Evolutionary conservation across 2,329 filamentous ascomycete genomes (phyloP), one percentile per base, ranked within the genome.

Genomic region (Hypoxylon sp.): DNA sequence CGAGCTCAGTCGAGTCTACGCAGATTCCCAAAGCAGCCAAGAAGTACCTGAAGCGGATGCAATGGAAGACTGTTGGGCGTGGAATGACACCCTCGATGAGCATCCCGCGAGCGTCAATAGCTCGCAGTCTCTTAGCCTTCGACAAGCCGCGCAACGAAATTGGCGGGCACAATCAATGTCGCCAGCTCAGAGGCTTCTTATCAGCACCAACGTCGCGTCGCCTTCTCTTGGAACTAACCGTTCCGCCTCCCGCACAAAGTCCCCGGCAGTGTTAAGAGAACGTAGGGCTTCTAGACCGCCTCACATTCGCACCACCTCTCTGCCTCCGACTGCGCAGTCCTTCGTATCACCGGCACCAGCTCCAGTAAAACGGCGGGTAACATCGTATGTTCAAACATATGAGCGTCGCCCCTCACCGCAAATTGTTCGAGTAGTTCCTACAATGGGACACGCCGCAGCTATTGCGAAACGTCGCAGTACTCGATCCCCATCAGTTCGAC

Each of bases 1-100:
- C 35, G 85, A 89, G 72, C 81, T 94, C 24, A 88, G 86, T 53
- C 84, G 88, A 4, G 82, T 87, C 19, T 86, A 87, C 69, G 80
- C 82, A 1, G 84, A 88, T 61, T 80, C 80, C 22, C 79, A 80
- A 73, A 79, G 52, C 74, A 83, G 68, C 77, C 73, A 80, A 70
- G 81, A 87, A 59, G 85, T 88, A 0, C 85, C 85, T 5, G 89
- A 91, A 77, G 86, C 86, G 3, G 88, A 91, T 74, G 87, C 87
- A 1, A 81, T 85, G 65, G 90, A 92, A 74, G 81, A 87, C 17
- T 92, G 87, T 75, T 94, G 92, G 92, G 80, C 84, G 3, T 92
- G 87, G 83, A 86, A 90, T 71, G 87, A 90, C 57, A 83, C 84
- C 4, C 84, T 92, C 5, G 92, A 94, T 72, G 86, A 86, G 37